A percentile compares a stretch with the other conserved stretches of the same genome.
phyloP scores from a whole-genome alignment of 2,329 filamentous ascomycete species.

The Aureobasidium subglaciale region DNA sequence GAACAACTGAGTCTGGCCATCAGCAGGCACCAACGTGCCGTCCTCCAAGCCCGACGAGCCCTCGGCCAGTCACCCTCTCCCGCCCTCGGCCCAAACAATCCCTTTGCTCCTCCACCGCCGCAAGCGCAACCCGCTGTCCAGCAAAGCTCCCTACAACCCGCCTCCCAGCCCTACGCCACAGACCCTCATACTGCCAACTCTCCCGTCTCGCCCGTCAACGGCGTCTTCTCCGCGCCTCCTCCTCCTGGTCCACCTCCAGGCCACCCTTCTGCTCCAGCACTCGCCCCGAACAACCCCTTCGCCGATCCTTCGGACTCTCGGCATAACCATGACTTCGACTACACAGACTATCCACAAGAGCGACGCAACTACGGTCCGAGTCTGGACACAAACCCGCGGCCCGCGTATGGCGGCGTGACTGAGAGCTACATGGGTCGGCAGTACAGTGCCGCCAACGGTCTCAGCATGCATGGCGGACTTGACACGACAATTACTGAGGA shows the following conservation, averaged over 20 bases:
- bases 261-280: neutral
- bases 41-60: conserved; percentile 52
- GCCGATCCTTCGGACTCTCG: neutral
- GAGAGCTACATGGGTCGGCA: conserved; percentile 39
- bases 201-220: conserved; percentile 10
- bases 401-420: conserved; percentile 27
- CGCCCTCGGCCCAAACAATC: neutral
- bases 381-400: conserved; percentile 15
- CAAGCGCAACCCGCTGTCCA: neutral
- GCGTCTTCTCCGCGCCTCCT: conserved; percentile 3
- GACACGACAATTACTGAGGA: neutral
- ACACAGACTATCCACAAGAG: conserved; percentile 6
- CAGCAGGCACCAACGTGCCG: conserved; percentile 75
- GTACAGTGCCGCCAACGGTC: conserved; percentile 35
- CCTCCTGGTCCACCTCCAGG: conserved; percentile 11
- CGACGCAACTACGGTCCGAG: conserved; percentile 7
- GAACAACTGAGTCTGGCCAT: conserved; percentile 79
- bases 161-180: neutral
- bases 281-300: neutral
- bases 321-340: neutral
- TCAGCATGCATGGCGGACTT: conserved; percentile 41
- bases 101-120: neutral
- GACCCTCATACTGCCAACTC: neutral
- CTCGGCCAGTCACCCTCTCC: conserved; percentile 25
- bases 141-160: neutral